Evolutionary conservation across 1,284 basidiomycete species (phyloP).

Genomic region (Apiotrichum sp.): DNA sequence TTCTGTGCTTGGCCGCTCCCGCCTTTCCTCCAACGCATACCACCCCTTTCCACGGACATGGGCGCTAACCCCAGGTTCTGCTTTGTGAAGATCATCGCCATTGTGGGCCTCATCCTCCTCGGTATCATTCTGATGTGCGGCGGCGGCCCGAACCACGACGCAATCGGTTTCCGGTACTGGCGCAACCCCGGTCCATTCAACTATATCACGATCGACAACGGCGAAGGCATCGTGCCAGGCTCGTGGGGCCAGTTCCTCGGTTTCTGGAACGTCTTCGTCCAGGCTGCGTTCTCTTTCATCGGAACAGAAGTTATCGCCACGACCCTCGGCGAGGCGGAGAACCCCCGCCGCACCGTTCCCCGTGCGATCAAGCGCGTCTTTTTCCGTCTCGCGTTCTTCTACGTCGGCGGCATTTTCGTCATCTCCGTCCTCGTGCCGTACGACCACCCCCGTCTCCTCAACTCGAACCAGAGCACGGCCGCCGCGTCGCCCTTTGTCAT

Average conservation of each 20-base stretch:
- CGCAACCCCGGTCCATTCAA: conserved; percentile 47
- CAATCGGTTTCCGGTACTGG: conserved; percentile 49
- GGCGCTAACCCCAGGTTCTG: conserved; percentile 30
- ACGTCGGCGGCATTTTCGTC: conserved; percentile 53
- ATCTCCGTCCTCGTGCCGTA: conserved; percentile 73
- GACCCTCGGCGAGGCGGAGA: conserved; percentile 48
- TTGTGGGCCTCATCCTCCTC: conserved; percentile 54
- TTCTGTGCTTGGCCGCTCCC: no score
- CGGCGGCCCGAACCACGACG: conserved; percentile 42
- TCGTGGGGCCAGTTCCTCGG: conserved; percentile 27
- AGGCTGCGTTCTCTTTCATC: conserved; percentile 8
- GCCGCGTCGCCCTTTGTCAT: conserved; percentile 79
- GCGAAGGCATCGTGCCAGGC: conserved; percentile 46
- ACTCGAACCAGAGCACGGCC: conserved; percentile 49
- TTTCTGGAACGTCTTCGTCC: conserved; percentile 9
- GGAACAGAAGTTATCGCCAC: conserved; percentile 45
- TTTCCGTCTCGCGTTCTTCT: conserved; percentile 66
- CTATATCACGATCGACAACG: conserved; percentile 13
- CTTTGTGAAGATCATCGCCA: conserved; percentile 73
- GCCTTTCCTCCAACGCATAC: no score
- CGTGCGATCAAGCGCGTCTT: conserved; percentile 71
- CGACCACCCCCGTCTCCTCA: conserved; percentile 55
- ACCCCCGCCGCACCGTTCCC: conserved; percentile 66
- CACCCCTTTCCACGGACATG: no score
- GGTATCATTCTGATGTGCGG: conserved; percentile 58